Conservation (phyloP, 495 filamentous ascomycete genomes). For the Lasiosphaeria hispida region DNA sequence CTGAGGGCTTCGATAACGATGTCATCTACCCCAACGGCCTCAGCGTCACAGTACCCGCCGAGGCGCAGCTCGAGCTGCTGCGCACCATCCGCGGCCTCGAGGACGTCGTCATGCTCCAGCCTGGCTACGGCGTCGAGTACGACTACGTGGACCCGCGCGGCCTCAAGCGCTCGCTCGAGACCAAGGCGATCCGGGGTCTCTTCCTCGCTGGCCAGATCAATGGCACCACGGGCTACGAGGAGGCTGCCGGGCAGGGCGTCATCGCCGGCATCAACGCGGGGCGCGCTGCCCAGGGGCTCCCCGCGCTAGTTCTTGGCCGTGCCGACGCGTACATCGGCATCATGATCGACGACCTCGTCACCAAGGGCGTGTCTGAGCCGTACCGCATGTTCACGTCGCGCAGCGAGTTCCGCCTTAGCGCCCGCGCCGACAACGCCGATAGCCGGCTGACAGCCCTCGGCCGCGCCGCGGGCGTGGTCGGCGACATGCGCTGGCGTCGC, state of each 20-base stretch:
- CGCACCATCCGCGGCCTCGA: constrained; percentile 84
- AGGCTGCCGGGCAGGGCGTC: constrained; percentile 91
- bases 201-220: constrained; percentile 98
- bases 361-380: constrained; percentile 93
- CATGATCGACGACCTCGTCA: constrained; percentile 98
- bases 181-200: constrained; percentile 84
- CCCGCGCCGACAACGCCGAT: constrained; percentile 92
- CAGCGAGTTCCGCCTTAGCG: constrained; percentile 90
- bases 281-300: constrained; percentile 63
- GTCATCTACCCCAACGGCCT: constrained; percentile 96
- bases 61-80: constrained; percentile 79
- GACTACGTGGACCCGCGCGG: constrained; percentile 96
- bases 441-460: constrained; percentile 78
- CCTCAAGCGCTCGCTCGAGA: constrained; percentile 83
- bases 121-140: constrained; percentile 97
- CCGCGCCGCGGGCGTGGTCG: constrained; percentile 71
- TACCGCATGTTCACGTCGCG: constrained; percentile 99
- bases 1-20: constrained; percentile 88
- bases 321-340: constrained; percentile 95
- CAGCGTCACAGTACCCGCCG: constrained; percentile 90
- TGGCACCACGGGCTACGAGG: constrained; percentile 96
- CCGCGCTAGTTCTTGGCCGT: constrained; percentile 66
- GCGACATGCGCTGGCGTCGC: constrained; percentile 70
- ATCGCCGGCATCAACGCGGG: constrained; percentile 93
- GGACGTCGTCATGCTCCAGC: constrained; percentile 88